Evolutionary conservation across 73 alveolate genomes (phyloP).

Genomic region (Paramecium tetraurelia): DNA sequence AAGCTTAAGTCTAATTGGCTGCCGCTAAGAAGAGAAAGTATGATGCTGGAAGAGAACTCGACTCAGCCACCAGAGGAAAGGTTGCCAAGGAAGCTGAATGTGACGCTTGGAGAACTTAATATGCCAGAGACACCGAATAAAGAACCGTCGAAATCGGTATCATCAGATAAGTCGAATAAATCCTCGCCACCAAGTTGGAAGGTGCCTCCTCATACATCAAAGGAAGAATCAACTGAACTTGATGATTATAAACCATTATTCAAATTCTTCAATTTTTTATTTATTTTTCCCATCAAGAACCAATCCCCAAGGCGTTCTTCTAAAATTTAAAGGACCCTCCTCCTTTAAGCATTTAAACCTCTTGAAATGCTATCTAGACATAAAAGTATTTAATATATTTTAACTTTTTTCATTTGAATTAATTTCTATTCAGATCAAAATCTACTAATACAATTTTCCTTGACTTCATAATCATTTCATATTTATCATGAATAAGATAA

Average conservation of each 20-base stretch:
- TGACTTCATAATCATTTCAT: background rate
- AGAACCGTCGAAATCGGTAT: slow-evolving; percentile 49
- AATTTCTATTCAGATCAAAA: no score
- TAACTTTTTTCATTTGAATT: no score
- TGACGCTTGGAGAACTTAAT: slow-evolving; percentile 45
- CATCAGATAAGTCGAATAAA: slow-evolving; percentile 55
- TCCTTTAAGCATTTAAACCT: background rate
- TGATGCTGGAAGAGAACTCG: slow-evolving; percentile 55
- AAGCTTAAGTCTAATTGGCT: background rate
- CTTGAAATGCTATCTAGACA: no score
- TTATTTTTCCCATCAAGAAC: background rate
- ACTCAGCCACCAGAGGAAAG: slow-evolving; percentile 46
- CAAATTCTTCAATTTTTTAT: background rate
- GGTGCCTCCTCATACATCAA: slow-evolving; percentile 47
- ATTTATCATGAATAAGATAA: background rate
- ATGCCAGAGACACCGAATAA: slow-evolving; percentile 50
- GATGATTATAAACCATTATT: background rate
- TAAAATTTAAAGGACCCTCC: background rate
- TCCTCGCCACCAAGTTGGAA: slow-evolving; percentile 50
- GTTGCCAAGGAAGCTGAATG: slow-evolving; percentile 44
- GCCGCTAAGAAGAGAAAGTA: slow-evolving; percentile 36
- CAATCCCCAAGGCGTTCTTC: background rate
- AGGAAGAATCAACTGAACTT: slow-evolving; percentile 32
- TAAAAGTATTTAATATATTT: no score
- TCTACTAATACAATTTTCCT: background rate